Conservation (phyloP, 78 protist genomes). For the Dictyostelium firmibasis region DNA sequence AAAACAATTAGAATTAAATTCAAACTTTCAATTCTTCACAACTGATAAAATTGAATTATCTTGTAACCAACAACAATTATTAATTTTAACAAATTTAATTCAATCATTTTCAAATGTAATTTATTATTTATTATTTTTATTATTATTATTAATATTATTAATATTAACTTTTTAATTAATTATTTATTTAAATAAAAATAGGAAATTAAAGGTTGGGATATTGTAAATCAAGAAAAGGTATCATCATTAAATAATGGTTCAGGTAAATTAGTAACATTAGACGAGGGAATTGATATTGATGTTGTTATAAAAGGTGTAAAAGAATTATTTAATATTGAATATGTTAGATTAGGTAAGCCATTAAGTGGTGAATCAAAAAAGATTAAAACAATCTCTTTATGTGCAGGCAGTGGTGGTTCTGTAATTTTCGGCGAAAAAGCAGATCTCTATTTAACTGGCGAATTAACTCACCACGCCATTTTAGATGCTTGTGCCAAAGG, state of each 20-base stretch:
- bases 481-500: conserved; percentile 83
- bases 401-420: conserved; percentile 85
- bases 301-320: conserved; percentile 36
- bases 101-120: background rate
- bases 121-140: too few species aligned
- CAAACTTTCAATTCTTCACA: background rate
- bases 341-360: conserved; percentile 66
- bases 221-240: background rate
- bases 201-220: background rate
- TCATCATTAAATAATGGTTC: background rate
- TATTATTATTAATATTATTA: too few species aligned
- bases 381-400: conserved; percentile 74
- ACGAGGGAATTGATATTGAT: conserved; percentile 12
- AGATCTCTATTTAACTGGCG: conserved; percentile 85
- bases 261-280: conserved; percentile 60
- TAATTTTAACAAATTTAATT: background rate
- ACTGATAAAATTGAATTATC: background rate
- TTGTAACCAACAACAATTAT: background rate
- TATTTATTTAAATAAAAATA: background rate
- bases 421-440: conserved; percentile 50
- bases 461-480: conserved; percentile 85
- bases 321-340: conserved; percentile 19
- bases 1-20: background rate
- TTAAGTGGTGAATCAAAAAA: background rate
- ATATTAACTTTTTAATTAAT: too few species aligned